Evolutionary conservation across 169 alveolate species (phyloP), one percentile per base, ranked within the genome.

Genomic region (Plasmodium relictum): DNA sequence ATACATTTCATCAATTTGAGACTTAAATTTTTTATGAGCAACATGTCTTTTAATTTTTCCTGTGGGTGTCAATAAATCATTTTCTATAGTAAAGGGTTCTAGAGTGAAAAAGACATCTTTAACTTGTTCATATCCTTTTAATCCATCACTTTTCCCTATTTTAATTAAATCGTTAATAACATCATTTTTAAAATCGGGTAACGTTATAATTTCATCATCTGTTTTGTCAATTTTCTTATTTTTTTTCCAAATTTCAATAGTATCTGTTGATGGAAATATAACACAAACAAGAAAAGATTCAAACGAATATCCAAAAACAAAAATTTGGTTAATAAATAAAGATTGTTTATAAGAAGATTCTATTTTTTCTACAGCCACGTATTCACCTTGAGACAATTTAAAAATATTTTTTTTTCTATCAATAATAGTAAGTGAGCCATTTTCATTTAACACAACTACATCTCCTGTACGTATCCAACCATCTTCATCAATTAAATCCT

Each of bases 361-460:
- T 37, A 98, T 94, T 88, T 97, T 96, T 83, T 97, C 99, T 7
- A 99, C 99, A 42, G 99, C 97, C 16, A 98, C 98, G 91, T 98
- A 98, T 89, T 98, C 99, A 0, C 99, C 99, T 92, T 98, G 98
- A 0, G 98, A 88, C 73, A 98, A 96, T 88, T 98, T 98, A 92
- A 98, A 98, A n/a, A 97, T 96, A 93, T 97, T 97, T 89, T 97
- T 97, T 70, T 96, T 97, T 54, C 99, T 95, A 92, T 98, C 99
- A 59, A 98, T 96, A 62, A 98, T 92, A 73, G 95, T 94, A 6
- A 98, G 62, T 6, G 98, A 97, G 6, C 97, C 97, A 76, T 94
- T 95, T 22, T 74, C 93, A 65, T 86, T 95, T n/a, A 93, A 88
- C 39, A 93, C 95, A 5, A 96, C 99, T 50, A 98, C 93, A 71